Evolutionary conservation across 768 basidiomycete species (phyloP).

Genomic region (Suillus cothurnatus): DNA sequence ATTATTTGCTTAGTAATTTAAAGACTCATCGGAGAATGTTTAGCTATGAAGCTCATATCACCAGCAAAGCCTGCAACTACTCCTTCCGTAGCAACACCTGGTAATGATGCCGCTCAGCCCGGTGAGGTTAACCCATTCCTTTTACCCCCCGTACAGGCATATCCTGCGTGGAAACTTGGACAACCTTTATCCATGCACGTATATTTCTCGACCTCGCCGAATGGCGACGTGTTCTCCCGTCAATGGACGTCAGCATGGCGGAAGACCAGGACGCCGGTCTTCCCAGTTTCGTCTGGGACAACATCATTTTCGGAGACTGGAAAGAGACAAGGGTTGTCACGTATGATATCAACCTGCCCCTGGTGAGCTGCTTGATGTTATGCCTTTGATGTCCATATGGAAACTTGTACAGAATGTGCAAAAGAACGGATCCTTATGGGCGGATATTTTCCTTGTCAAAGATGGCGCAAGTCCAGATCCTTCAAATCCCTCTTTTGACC

Average conservation of each 20-base stretch:
- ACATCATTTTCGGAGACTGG: constrained; percentile 80
- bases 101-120: constrained; percentile 15
- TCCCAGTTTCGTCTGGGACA: constrained; percentile 75
- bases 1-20: neutral
- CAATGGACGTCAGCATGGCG: constrained; percentile 54
- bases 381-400: constrained; percentile 3
- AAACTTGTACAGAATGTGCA: constrained; percentile 59
- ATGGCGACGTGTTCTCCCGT: constrained; percentile 58
- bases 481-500: constrained; percentile 50
- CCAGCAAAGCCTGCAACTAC: constrained; percentile 37
- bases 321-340: constrained; percentile 58
- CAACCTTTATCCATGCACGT: constrained; percentile 71
- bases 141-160: constrained; percentile 56
- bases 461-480: constrained; percentile 70
- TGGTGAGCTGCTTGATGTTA: constrained; percentile 44
- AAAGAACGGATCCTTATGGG: constrained; percentile 81
- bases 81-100: constrained; percentile 31
- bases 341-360: constrained; percentile 65
- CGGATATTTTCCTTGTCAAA: constrained; percentile 75
- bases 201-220: constrained; percentile 68
- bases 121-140: constrained; percentile 45
- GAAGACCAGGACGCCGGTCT: constrained; percentile 52
- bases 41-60: constrained; percentile 49
- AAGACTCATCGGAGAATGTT: neutral
- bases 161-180: constrained; percentile 62